phyloP scores from a whole-genome alignment of 257 asterid genomes.

The Solanum gracilifrons region DNA sequence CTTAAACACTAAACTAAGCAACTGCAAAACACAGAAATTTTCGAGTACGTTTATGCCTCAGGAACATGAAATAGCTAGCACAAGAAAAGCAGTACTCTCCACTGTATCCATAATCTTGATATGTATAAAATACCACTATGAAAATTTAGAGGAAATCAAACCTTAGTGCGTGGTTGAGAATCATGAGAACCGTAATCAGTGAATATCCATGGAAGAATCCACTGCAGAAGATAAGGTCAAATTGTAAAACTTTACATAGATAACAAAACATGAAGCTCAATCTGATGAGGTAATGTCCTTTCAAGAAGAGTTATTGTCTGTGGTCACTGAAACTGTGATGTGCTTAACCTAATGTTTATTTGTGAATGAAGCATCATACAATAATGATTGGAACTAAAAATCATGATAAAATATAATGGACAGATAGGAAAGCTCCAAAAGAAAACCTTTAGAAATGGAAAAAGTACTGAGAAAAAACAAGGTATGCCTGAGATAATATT shows the following conservation, averaged over 20 bases:
- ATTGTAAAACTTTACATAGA: not conserved
- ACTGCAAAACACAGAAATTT: not conserved
- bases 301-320: not conserved
- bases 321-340: not conserved
- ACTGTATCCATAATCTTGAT: not conserved
- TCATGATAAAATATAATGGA: not conserved
- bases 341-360: not conserved
- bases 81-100: not conserved
- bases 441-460: not conserved
- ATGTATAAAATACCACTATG: not conserved
- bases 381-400: not conserved
- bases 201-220: conserved; percentile 97
- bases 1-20: not conserved
- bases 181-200: conserved; percentile 79
- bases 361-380: not conserved
- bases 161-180: conserved; percentile 93
- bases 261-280: not conserved
- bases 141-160: conserved; percentile 7
- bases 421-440: not conserved
- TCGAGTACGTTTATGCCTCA: not conserved
- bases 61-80: not conserved
- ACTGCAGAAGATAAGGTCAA: conserved; percentile 30
- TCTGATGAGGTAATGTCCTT: not conserved
- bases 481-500: not conserved
- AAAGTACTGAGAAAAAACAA: not conserved